Evolutionary conservation across 768 basidiomycete genomes (phyloP).

Genomic region (Udeniomyces megalosporus): DNA sequence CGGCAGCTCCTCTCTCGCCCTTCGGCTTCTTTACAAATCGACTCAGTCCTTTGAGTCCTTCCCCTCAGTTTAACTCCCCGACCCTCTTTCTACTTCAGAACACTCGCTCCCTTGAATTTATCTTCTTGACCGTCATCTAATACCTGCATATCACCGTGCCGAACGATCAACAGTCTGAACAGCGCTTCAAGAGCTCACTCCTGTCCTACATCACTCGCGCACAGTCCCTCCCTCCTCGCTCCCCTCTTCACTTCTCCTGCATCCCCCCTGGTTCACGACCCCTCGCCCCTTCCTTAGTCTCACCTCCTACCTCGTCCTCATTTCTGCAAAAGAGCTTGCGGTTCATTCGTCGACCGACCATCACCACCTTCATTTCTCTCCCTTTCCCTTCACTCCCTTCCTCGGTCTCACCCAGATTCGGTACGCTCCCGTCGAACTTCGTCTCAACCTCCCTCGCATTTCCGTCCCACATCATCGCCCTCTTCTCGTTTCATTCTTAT

Average conservation of each 20-base stretch:
- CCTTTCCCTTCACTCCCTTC: neutral
- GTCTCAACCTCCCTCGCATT: neutral
- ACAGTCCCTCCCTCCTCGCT: neutral
- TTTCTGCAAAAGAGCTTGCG: neutral
- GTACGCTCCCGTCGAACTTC: neutral
- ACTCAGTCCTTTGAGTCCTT: no score
- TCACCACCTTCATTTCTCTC: constrained; percentile 38
- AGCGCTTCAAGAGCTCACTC: neutral
- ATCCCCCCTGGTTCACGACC: no score
- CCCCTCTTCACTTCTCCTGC: no score
- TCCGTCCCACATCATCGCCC: neutral
- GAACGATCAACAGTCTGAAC: neutral
- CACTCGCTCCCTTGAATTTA: neutral
- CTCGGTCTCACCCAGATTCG: neutral
- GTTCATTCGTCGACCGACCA: constrained; percentile 27
- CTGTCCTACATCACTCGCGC: neutral
- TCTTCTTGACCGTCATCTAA: neutral
- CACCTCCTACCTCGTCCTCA: no score
- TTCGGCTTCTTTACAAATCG: no score
- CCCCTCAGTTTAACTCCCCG: no score
- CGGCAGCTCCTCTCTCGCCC: no score
- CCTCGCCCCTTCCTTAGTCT: no score
- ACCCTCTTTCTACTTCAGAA: no score
- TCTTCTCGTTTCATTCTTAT: neutral
- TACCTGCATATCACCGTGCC: no score